Evolutionary conservation across 2,329 filamentous ascomycete species (phyloP).

Genomic region (Phialemonium atrogriseum): DNA sequence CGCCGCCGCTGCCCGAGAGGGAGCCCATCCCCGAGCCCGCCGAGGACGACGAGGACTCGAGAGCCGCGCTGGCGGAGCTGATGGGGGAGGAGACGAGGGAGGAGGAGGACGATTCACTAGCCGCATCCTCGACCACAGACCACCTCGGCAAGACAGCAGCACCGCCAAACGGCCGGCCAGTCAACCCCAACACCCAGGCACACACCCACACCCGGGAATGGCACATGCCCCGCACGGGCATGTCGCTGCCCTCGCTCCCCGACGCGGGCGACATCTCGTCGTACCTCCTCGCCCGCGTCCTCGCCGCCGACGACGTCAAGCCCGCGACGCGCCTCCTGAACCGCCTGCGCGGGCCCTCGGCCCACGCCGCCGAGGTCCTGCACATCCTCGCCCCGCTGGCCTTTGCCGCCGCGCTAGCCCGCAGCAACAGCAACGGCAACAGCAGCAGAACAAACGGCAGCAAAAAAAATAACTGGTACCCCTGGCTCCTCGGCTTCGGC

Average conservation of each 20-base stretch:
- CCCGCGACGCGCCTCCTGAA: conserved; percentile 82
- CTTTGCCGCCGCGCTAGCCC: conserved; percentile 77
- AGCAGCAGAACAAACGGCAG: conserved; percentile 20
- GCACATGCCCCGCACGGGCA: conserved; percentile 90
- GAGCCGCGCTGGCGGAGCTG: conserved; percentile 29
- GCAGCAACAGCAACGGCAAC: conserved; percentile 47
- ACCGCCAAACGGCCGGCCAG: conserved; percentile 8
- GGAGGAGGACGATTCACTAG: conserved; percentile 47
- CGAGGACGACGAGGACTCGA: conserved; percentile 36
- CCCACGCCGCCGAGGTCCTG: conserved; percentile 76
- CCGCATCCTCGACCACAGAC: conserved; percentile 11
- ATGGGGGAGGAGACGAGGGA: conserved; percentile 43
- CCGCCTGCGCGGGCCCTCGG: conserved; percentile 57
- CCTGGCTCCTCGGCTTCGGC: conserved; percentile 79
- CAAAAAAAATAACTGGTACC: conserved; percentile 64
- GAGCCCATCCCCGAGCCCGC: conserved; percentile 62
- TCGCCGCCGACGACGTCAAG: conserved; percentile 95
- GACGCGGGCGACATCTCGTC: conserved; percentile 73
- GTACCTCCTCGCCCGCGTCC: conserved; percentile 81
- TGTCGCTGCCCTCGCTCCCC: conserved; percentile 76
- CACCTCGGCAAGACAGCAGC: conserved; percentile 9
- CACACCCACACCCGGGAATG: conserved; percentile 52
- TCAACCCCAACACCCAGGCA: too few relatives aligned
- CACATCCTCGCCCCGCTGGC: conserved; percentile 84
- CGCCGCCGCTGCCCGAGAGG: conserved; percentile 76